A percentile compares a stretch with the other conserved stretches of the same genome.
phyloP scores from a whole-genome alignment of 2,329 filamentous ascomycete species.

The Rhexocercosporidium sp. region DNA sequence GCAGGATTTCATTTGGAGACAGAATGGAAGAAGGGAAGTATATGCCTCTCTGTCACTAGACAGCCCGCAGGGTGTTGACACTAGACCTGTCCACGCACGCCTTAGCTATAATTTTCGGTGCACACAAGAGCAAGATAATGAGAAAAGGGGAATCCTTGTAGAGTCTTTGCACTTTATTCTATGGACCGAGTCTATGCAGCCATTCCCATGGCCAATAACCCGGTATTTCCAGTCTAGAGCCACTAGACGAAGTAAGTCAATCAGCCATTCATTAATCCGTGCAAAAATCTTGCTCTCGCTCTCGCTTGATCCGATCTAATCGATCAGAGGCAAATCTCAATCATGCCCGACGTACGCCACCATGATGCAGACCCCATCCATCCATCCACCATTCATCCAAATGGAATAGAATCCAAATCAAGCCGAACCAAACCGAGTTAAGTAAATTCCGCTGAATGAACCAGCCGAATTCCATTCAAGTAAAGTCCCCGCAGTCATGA shows the following conservation, averaged over 20 bases:
- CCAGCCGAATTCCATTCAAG: not conserved
- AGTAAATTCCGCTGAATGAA: not conserved
- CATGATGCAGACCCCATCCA: not conserved
- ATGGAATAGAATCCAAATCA: constrained; percentile 20
- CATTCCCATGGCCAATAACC: not conserved
- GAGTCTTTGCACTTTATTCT: constrained; percentile 4
- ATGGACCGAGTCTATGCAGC: not conserved
- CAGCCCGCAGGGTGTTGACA: too few relatives aligned
- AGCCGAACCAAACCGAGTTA: not conserved
- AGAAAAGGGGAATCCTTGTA: too few relatives aligned
- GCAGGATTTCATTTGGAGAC: too few relatives aligned
- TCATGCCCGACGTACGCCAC: constrained; percentile 7
- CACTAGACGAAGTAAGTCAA: not conserved
- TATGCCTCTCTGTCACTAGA: too few relatives aligned
- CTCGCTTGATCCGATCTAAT: not conserved
- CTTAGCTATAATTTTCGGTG: too few relatives aligned
- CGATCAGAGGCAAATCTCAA: constrained; percentile 3
- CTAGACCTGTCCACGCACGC: too few relatives aligned
- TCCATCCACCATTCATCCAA: not conserved
- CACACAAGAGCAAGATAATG: too few relatives aligned
- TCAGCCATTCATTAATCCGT: not conserved
- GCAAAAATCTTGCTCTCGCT: not conserved
- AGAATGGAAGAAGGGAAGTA: too few relatives aligned
- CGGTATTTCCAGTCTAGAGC: not conserved
- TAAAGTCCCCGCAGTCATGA: too few relatives aligned